phyloP scores from a whole-genome alignment of 768 basidiomycete genomes.

The Russula sp. region DNA sequence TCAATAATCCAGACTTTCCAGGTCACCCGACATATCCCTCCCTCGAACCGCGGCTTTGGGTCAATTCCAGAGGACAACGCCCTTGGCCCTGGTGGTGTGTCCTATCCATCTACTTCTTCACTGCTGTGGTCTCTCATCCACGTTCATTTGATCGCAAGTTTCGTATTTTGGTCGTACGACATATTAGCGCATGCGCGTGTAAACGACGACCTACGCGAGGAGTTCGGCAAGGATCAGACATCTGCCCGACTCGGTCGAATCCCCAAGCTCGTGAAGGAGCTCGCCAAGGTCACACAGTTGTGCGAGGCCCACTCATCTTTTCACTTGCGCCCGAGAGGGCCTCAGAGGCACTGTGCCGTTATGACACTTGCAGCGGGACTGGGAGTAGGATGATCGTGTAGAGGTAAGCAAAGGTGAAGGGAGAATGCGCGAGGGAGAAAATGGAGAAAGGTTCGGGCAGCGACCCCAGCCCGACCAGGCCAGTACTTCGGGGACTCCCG shows the following conservation, averaged over 20 bases:
- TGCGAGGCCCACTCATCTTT: neutral
- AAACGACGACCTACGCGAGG: neutral
- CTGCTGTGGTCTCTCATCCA: neutral
- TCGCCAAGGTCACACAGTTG: neutral
- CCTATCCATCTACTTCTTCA: too few relatives aligned
- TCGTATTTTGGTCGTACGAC: neutral
- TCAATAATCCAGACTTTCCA: neutral
- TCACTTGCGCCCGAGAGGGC: neutral
- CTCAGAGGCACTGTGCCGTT: neutral
- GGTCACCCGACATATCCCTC: neutral
- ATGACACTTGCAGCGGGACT: too few relatives aligned
- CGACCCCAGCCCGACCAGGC: too few relatives aligned
- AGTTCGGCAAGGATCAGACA: neutral
- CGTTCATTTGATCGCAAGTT: neutral
- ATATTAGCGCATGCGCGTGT: neutral
- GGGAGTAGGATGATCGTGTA: neutral
- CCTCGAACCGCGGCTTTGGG: neutral
- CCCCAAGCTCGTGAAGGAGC: neutral
- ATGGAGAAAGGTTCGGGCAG: too few relatives aligned
- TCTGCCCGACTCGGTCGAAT: neutral
- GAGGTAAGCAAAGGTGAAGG: neutral
- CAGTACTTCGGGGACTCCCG: too few relatives aligned
- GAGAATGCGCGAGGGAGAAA: too few relatives aligned
- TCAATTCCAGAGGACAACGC: neutral
- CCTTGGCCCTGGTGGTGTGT: neutral